Evolutionary conservation across 1,284 basidiomycete genomes (phyloP).

Genomic region (Somion occarium): DNA sequence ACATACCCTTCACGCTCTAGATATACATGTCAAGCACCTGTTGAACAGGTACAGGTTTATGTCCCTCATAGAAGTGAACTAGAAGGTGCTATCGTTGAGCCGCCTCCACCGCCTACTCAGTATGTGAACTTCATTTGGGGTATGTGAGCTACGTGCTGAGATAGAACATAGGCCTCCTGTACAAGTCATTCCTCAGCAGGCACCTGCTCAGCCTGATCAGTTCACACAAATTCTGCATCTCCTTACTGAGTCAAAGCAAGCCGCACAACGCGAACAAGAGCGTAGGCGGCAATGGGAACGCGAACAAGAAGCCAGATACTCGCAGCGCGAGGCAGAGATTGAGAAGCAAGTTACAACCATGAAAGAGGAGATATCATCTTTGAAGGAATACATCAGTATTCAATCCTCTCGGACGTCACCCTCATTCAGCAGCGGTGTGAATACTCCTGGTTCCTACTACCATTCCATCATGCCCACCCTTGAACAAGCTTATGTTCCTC

Average conservation of each 20-base stretch:
- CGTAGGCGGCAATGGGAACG: conserved; percentile 62
- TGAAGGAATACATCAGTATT: conserved; percentile 39
- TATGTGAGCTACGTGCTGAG: neutral
- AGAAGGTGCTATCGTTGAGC: conserved; percentile 52
- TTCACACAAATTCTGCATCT: conserved; percentile 56
- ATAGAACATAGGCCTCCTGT: neutral
- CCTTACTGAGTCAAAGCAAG: conserved; percentile 46
- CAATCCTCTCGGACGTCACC: conserved; percentile 17
- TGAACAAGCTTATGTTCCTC: neutral
- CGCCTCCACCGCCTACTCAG: conserved; percentile 29
- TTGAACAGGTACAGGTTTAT: conserved; percentile 21
- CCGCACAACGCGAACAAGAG: conserved; percentile 52
- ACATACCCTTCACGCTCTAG: conserved; percentile 4
- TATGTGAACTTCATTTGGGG: neutral
- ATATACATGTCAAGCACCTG: conserved; percentile 10
- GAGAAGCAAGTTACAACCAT: conserved; percentile 53
- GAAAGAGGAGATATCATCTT: conserved; percentile 49
- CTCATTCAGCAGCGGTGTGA: neutral
- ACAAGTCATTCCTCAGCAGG: neutral
- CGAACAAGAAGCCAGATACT: conserved; percentile 56
- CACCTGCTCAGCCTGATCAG: conserved; percentile 21
- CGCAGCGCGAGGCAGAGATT: conserved; percentile 51
- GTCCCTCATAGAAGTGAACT: conserved; percentile 53
- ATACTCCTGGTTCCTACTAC: neutral
- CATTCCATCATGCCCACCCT: neutral